Evolutionary conservation across 2,329 filamentous ascomycete species (phyloP).

Genomic region (Xylaria polymorpha): DNA sequence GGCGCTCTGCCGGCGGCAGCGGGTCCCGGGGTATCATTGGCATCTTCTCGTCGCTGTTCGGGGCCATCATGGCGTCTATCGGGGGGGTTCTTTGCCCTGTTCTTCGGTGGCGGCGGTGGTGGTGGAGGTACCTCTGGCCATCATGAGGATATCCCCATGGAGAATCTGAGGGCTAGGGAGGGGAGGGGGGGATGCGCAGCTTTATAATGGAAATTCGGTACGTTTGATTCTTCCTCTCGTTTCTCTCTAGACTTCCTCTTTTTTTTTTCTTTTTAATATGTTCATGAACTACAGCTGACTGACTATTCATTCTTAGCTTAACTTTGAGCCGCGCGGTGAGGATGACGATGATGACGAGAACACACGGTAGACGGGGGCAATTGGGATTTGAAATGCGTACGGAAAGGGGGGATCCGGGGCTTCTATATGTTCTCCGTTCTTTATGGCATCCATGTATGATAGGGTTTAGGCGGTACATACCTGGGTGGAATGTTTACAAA

Average conservation of each 20-base stretch:
- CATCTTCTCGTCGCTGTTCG: constrained; percentile 39
- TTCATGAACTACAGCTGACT: neutral
- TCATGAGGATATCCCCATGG: constrained; percentile 46
- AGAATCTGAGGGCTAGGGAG: constrained; percentile 47
- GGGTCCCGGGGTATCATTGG: constrained; percentile 47
- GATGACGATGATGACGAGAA: constrained; percentile 24
- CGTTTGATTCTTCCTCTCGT: constrained; percentile 44
- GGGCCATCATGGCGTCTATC: constrained; percentile 42
- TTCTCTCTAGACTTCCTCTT: neutral
- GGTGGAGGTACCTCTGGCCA: constrained; percentile 3
- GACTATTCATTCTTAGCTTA: constrained; percentile 24
- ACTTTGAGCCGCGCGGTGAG: constrained; percentile 35
- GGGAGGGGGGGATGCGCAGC: constrained; percentile 68
- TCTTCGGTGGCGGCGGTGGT: constrained; percentile 43
- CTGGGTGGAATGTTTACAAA: neutral
- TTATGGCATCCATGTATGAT: neutral
- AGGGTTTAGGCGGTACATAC: neutral
- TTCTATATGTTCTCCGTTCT: neutral
- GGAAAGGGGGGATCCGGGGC: neutral
- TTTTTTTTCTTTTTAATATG: neutral
- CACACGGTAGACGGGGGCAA: neutral
- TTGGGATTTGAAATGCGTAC: neutral
- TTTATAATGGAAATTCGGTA: constrained; percentile 94
- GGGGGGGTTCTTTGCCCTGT: constrained; percentile 43
- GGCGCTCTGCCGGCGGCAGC: constrained; percentile 41